Percentiles rank a stretch among this genome's conserved stretches.
These are phyloP conservation scores for Porphyra umbilicalis DNA, from an alignment of 31 red algal species.

Conservation along the genomic window DNA sequence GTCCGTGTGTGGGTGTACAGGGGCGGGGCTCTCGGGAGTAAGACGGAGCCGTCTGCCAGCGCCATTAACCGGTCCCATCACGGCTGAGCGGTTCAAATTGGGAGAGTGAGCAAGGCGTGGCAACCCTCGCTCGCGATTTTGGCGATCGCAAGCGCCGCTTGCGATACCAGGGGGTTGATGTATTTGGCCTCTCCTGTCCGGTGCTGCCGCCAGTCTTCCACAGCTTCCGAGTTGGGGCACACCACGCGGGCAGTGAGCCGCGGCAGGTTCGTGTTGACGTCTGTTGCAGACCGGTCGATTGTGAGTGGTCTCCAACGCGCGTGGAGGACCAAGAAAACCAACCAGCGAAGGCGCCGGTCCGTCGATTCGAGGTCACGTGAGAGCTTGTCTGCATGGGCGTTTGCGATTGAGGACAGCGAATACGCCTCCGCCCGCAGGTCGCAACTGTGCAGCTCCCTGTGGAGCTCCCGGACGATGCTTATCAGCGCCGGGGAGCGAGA, in stretches of 20 bases:
- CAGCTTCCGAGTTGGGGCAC: not conserved
- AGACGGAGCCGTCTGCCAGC: no score
- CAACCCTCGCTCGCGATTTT: no score
- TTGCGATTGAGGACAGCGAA: not conserved
- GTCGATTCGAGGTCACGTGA: not conserved
- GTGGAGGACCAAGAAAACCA: not conserved
- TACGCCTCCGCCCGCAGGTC: not conserved
- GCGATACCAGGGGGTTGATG: no score
- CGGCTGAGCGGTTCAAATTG: no score
- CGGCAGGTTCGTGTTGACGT: not conserved
- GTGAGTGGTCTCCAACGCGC: no score
- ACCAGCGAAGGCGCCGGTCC: not conserved
- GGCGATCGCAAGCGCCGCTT: no score
- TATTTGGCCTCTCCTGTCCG: no score
- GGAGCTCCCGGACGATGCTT: not conserved
- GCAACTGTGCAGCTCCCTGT: not conserved
- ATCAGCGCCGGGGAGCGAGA: not conserved
- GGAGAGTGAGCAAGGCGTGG: no score
- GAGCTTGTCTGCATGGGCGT: not conserved
- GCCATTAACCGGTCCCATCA: no score
- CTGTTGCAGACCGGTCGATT: not conserved
- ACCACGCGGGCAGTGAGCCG: not conserved
- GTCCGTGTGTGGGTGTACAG: not conserved
- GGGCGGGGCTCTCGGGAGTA: not conserved
- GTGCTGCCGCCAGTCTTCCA: no score